These are phyloP conservation scores for Cicer yamashitae DNA, from an alignment of 306 rosid species.

Conservation along the genomic window DNA sequence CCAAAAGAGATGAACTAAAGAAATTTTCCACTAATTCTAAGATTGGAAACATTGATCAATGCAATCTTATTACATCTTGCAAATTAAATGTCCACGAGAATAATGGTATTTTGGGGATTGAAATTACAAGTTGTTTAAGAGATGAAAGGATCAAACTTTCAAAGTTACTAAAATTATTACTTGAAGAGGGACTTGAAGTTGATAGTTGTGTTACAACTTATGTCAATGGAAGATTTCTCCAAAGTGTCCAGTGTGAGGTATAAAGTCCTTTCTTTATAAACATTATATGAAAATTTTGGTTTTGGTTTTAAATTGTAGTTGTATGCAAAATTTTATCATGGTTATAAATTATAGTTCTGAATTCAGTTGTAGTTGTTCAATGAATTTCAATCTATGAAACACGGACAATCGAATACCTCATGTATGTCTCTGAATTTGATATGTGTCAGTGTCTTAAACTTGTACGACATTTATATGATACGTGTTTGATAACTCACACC, in stretches of 20 bases:
- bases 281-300: background rate
- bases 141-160: slow-evolving; percentile 49
- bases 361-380: too few relatives aligned
- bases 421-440: too few relatives aligned
- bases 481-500: too few relatives aligned
- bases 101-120: slow-evolving; percentile 53
- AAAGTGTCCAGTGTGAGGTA: slow-evolving; percentile 66
- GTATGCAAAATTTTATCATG: too few relatives aligned
- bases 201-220: slow-evolving; percentile 51
- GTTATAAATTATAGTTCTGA: too few relatives aligned
- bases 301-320: background rate
- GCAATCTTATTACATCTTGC: background rate
- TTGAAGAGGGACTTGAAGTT: slow-evolving; percentile 59
- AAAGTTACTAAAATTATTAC: slow-evolving; percentile 45
- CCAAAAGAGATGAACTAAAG: slow-evolving; percentile 58
- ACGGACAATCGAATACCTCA: too few relatives aligned
- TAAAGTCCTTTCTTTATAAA: background rate
- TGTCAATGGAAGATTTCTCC: slow-evolving; percentile 56
- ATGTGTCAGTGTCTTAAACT: too few relatives aligned
- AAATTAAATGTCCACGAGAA: slow-evolving; percentile 48
- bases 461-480: too few relatives aligned
- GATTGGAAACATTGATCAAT: background rate
- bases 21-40: slow-evolving; percentile 13
- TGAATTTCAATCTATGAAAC: too few relatives aligned
- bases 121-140: slow-evolving; percentile 39